phyloP scores from a whole-genome alignment of 495 filamentous ascomycete genomes.

The Rhizodiscina lignyota region DNA sequence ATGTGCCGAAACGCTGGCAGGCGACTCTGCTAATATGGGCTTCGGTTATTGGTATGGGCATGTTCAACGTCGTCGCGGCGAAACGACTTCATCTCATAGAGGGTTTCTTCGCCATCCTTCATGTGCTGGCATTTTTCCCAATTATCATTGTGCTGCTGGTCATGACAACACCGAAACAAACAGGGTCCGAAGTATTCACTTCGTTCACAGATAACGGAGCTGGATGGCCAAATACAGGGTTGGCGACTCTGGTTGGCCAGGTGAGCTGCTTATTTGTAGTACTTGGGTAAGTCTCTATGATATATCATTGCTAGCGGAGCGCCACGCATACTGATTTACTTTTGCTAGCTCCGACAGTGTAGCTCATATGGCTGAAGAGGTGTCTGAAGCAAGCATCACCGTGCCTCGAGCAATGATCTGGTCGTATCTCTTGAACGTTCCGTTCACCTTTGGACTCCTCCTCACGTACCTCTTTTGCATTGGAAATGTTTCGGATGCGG shows the following conservation, averaged over 20 bases:
- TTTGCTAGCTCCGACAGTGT: conserved; percentile 10
- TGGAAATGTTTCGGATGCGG: conserved; percentile 6
- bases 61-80: conserved; percentile 13
- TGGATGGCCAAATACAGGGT: conserved; percentile 4
- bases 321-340: too few relatives aligned
- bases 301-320: too few relatives aligned
- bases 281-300: too few relatives aligned
- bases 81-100: conserved; percentile 11
- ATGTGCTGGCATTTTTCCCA: conserved; percentile 10
- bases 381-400: conserved; percentile 11
- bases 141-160: conserved; percentile 8
- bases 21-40: conserved; percentile 12
- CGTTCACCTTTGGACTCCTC: conserved; percentile 11
- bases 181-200: conserved; percentile 4
- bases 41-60: conserved; percentile 3
- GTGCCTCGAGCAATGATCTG: conserved; percentile 13
- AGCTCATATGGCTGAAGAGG: conserved; percentile 15
- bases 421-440: conserved; percentile 9
- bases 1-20: conserved; percentile 14
- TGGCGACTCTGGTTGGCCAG: conserved; percentile 7
- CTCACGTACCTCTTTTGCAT: conserved; percentile 11
- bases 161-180: not conserved
- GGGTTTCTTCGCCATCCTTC: conserved; percentile 10
- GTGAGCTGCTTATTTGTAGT: too few relatives aligned
- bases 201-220: conserved; percentile 6